These are phyloP conservation scores for Sicyos edulis DNA, from an alignment of 306 rosid species.

Conservation along the genomic window DNA sequence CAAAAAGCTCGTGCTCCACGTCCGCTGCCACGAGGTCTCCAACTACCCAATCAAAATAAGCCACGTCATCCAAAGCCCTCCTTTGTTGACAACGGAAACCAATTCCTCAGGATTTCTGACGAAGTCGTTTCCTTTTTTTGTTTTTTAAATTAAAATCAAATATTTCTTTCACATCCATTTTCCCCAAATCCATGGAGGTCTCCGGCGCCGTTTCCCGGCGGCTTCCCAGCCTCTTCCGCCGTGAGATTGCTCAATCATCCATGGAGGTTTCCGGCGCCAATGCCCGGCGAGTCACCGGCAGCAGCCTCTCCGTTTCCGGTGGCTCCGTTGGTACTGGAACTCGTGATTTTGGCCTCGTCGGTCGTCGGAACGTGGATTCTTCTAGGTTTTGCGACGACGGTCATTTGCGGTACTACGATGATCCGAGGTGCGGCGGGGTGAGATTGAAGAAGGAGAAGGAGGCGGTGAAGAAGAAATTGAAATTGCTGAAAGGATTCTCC, in stretches of 20 bases:
- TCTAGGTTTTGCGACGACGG: conserved; percentile 54
- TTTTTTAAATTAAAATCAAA: background rate
- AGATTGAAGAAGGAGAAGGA: conserved; percentile 32
- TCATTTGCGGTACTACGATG: conserved; percentile 38
- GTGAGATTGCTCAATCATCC: background rate
- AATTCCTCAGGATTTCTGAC: background rate
- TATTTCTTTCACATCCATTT: background rate
- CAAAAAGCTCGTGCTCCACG: conserved; percentile 13
- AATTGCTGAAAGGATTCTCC: conserved; percentile 44
- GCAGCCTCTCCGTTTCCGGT: conserved; percentile 12
- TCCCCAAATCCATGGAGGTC: conserved; percentile 42
- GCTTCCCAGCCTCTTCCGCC: conserved; percentile 15
- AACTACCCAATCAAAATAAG: background rate
- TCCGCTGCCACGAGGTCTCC: background rate
- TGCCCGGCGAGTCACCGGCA: background rate
- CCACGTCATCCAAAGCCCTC: conserved; percentile 8
- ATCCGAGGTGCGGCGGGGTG: conserved; percentile 26
- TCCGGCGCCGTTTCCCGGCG: conserved; percentile 53
- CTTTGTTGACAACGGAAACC: no score
- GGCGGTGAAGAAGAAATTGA: conserved; percentile 51
- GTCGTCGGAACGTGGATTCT: conserved; percentile 15
- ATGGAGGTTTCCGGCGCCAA: background rate
- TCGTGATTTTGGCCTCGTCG: background rate
- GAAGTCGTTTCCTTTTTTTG: background rate
- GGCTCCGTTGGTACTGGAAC: conserved; percentile 11